Base-by-base conservation (phyloP, 2,329 filamentous ascomycete species). In the Ophiostoma triangulosporum region DNA sequence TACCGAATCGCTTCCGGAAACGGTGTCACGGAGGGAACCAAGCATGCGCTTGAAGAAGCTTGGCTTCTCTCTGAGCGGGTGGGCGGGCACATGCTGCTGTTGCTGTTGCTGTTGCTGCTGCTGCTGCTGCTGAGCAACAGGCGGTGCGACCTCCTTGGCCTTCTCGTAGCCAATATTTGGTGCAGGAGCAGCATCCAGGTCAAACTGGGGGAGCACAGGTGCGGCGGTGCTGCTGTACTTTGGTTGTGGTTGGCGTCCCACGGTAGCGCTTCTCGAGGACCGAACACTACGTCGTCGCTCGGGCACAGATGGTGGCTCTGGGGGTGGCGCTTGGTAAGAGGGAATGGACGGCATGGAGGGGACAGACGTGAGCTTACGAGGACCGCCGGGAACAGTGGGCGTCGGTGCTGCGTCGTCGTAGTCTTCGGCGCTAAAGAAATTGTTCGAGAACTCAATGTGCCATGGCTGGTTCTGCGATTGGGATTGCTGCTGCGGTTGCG, bases 11-110 rank as follows among this genome's bases (percentile, higher is more conserved):
- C 32, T 43, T 24, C 43, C 53, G 24, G 54, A 53, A 62, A 62
- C 57, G 63, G 64, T 58, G 65, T 69, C 76, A 64, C 77, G 86
- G 33, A 85, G 80, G 9, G 83, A 85, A 45, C 85, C 87, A 71
- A 97, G 97, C 36, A 97, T 86, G 58, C 91, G 81, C 61, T 88
- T 82, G 72, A 97, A 97, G 72, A 98, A 97, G 20, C 93, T 90
- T 8, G 80, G 86, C 54, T 82, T 81, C 62, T 88, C 83, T 64
- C 56, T 32, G n/a, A 57, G 53, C 11, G 55, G 55, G 24, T 56
- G 52, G 5, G 52, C 40, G 3, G 49, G 54, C 7, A 20, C 36
- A n/a, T 46, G 53, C 43, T n/a, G 35, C 31, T 38, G 51, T 17
- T 50, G 54, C 15, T 46, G 53, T 26, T n/a, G 35, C 31, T 38